Evolutionary conservation across 345 rosid genomes (phyloP), one percentile per base, ranked within the genome.

Genomic region (Viola odorata): DNA sequence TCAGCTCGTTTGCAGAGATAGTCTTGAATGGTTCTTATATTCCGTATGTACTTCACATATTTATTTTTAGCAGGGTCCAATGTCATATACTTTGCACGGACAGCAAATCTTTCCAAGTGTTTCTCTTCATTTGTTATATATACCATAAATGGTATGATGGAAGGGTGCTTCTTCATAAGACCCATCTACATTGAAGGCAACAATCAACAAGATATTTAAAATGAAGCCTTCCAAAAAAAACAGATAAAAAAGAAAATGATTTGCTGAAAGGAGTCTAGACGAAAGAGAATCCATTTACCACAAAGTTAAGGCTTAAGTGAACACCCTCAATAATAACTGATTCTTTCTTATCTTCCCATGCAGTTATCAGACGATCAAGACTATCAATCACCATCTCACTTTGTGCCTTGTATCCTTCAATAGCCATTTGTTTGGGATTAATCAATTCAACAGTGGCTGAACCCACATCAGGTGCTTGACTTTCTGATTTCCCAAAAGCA

Each of bases 311-410:
- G 76, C 99, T 95, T 58, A 95, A 68, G 72, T 95, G 99, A 63
- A 95, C 99, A 68, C 99, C 99, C 82, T 95, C 99, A 39, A 95
- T 95, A 55, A 95, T 81, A 5, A 95, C 99, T 7, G 99, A 95
- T 73, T 95, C 97, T 76, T 91, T 95, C 73, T 94, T 74, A 60
- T 86, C 95, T 78, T 95, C 99, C 99, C 99, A 95, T 2, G 88
- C 82, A 61, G 99, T 88, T 61, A 95, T 88, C 60, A 91, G 85
- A 55, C 99, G 83, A 73, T 91, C 96, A n/a, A 95, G 97, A 78
- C 96, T 95, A 62, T 95, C 99, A 23, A 95, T 95, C 11, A 95
- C 99, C 97, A 91, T 95, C 76, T 95, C 99, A 64, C 99, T 95
- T 62, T 95, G 99, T 39, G 99, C 99, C 74, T 95, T 95, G 47